Evolutionary conservation across 306 rosid species (phyloP).

Genomic region (Vicia villosa): DNA sequence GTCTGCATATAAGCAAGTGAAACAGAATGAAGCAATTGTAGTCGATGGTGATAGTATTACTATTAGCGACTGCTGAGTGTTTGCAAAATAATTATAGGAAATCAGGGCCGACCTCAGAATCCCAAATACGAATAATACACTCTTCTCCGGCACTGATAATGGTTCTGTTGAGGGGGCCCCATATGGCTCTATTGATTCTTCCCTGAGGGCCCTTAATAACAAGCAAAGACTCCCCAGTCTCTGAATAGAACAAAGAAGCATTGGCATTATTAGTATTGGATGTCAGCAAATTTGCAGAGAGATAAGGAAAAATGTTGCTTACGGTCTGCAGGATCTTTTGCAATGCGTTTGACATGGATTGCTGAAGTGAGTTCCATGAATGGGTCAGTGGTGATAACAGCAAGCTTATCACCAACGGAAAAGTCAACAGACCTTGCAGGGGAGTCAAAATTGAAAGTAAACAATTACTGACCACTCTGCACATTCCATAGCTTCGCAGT

Average conservation of each 20-base stretch:
- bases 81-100: background rate
- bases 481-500: too few species aligned
- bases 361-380: constrained; percentile 76
- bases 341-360: constrained; percentile 70
- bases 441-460: constrained; percentile 66
- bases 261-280: background rate
- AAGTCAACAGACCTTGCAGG: constrained; percentile 79
- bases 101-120: constrained; percentile 56
- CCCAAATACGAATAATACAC: constrained; percentile 81
- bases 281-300: background rate
- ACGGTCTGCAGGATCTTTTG: constrained; percentile 62
- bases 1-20: constrained; percentile 60
- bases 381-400: constrained; percentile 73
- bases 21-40: background rate
- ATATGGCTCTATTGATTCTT: too few species aligned
- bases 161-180: too few species aligned
- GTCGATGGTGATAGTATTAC: background rate
- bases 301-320: constrained; percentile 14
- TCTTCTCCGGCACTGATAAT: too few species aligned
- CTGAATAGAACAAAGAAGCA: too few species aligned
- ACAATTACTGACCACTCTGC: too few species aligned
- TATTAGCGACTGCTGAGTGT: background rate
- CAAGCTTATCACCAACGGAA: constrained; percentile 66
- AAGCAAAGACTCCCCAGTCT: too few species aligned
- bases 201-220: too few species aligned